phyloP scores from a whole-genome alignment of 495 filamentous ascomycete species.

The Podospora didyma region DNA sequence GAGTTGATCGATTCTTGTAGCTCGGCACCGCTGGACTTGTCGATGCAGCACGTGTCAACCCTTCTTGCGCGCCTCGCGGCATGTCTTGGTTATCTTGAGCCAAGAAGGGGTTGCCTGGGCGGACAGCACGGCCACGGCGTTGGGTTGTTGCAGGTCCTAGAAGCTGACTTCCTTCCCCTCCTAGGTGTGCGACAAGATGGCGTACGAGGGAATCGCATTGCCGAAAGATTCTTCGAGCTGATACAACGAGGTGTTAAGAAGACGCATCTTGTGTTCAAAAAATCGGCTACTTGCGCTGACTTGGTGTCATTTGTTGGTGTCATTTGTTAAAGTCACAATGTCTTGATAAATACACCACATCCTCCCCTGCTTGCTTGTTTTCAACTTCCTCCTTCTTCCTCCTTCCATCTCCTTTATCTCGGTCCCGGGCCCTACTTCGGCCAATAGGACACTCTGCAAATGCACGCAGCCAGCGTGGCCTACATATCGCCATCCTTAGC shows the following conservation, averaged over 20 bases:
- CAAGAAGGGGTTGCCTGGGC: too few relatives aligned
- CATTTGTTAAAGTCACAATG: neutral
- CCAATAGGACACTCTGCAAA: neutral
- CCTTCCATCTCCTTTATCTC: neutral
- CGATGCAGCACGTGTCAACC: conserved; percentile 36
- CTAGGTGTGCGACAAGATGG: conserved; percentile 21
- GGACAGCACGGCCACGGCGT: neutral
- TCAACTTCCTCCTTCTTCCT: neutral
- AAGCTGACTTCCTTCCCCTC: conserved; percentile 15
- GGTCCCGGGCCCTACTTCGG: neutral
- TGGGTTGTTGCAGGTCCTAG: conserved; percentile 2
- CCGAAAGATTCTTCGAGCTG: too few relatives aligned
- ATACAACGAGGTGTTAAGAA: too few relatives aligned
- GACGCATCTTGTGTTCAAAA: too few relatives aligned
- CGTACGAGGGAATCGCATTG: conserved; percentile 1
- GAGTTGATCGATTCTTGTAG: conserved; percentile 36
- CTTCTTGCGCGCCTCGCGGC: conserved; percentile 5
- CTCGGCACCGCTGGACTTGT: conserved; percentile 37
- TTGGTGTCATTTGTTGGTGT: too few relatives aligned
- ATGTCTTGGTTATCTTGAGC: conserved; percentile 13
- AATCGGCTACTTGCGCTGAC: too few relatives aligned
- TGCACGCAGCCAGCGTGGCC: neutral
- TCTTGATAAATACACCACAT: neutral
- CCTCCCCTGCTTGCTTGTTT: neutral
- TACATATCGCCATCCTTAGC: neutral